Evolutionary conservation across 306 rosid species (phyloP).

Genomic region (Fagus crenata): DNA sequence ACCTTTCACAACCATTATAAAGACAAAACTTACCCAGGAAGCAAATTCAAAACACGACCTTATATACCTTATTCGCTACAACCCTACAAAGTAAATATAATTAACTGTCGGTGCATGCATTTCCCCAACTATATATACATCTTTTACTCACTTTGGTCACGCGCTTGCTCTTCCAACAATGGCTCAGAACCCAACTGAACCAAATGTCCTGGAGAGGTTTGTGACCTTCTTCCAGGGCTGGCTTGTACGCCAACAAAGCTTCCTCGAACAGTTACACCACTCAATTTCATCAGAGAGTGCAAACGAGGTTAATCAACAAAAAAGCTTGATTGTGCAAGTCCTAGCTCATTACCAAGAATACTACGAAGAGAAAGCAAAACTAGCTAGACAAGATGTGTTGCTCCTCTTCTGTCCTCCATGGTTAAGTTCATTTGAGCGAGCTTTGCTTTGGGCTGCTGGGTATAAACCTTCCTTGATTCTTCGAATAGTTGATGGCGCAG

Average conservation of each 20-base stretch:
- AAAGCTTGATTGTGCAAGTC: conserved; percentile 30
- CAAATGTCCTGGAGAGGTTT: neutral
- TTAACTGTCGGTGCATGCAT: no score
- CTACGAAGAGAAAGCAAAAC: conserved; percentile 22
- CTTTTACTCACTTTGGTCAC: no score
- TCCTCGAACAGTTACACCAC: conserved; percentile 22
- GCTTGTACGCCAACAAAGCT: conserved; percentile 20
- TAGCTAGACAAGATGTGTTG: conserved; percentile 36
- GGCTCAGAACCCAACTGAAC: no score
- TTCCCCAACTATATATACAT: no score
- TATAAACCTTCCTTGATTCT: conserved; percentile 35
- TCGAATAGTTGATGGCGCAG: conserved; percentile 18
- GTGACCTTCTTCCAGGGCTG: conserved; percentile 24
- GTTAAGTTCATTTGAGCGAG: conserved; percentile 38
- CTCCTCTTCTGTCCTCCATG: conserved; percentile 39
- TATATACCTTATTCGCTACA: no score
- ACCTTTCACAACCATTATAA: no score
- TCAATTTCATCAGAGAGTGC: neutral
- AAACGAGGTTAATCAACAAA: neutral
- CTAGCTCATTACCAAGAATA: conserved; percentile 40
- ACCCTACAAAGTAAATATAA: no score
- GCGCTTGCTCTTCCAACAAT: no score
- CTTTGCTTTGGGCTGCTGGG: conserved; percentile 46
- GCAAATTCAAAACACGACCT: no score
- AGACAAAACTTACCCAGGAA: no score